Evolutionary conservation across 148 eudicot genomes (phyloP).

Genomic region (Persicaria maculosa): DNA sequence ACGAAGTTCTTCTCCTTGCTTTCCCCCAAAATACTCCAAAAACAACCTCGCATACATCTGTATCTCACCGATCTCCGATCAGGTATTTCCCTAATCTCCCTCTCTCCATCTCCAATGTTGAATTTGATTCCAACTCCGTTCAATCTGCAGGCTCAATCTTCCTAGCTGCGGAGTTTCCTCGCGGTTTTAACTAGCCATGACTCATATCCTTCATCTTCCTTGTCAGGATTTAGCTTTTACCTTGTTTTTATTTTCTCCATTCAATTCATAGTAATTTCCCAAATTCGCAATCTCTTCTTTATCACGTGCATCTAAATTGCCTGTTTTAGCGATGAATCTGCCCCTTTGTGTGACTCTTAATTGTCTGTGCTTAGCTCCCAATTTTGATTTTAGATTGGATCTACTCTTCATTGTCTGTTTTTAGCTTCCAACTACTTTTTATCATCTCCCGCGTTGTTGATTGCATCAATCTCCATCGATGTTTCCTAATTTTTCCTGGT

Average conservation of each 20-base stretch:
- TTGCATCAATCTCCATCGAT: neutral
- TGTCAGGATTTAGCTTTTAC: neutral
- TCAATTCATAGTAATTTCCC: neutral
- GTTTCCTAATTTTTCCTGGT: neutral
- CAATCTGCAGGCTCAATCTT: neutral
- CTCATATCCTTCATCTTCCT: constrained; percentile 32
- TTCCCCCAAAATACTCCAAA: neutral
- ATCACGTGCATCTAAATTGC: neutral
- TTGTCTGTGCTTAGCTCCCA: neutral
- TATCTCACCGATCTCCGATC: neutral
- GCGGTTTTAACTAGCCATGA: constrained; percentile 16
- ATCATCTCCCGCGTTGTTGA: neutral
- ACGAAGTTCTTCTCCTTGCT: neutral
- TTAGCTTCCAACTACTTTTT: neutral
- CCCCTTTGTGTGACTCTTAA: neutral
- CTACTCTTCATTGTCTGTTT: neutral
- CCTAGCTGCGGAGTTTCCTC: constrained; percentile 2
- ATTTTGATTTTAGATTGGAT: neutral
- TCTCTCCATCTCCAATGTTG: neutral
- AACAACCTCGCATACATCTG: neutral
- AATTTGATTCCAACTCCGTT: neutral
- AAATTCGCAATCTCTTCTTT: neutral
- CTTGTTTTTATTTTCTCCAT: neutral
- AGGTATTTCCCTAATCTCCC: neutral
- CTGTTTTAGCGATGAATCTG: neutral